These are phyloP conservation scores for Rubia peregrina DNA, from an alignment of 305 asterid genomes.

Conservation along the genomic window DNA sequence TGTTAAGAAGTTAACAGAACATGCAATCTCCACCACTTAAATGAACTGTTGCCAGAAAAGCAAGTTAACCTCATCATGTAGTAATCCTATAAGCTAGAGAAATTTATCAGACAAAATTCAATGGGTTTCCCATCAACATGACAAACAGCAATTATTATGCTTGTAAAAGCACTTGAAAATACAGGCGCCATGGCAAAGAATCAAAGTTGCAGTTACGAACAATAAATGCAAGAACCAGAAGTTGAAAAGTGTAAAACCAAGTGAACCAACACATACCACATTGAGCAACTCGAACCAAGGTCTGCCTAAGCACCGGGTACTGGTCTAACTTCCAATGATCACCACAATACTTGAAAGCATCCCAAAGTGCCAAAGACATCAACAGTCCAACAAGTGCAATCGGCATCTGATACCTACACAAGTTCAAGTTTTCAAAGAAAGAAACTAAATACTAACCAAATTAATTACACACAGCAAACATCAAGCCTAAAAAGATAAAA, in stretches of 20 bases:
- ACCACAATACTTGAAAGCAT: slow-evolving; percentile 45
- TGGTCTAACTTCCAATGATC: slow-evolving; percentile 57
- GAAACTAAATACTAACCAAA: background rate
- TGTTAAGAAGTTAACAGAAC: background rate
- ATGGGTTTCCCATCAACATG: slow-evolving; percentile 3
- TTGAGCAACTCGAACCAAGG: slow-evolving; percentile 51
- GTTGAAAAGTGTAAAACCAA: background rate
- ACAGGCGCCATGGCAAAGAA: background rate
- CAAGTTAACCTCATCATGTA: background rate
- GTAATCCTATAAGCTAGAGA: background rate
- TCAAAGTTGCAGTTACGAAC: slow-evolving; percentile 1
- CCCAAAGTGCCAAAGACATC: slow-evolving; percentile 79
- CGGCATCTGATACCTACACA: slow-evolving; percentile 73
- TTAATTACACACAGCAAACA: slow-evolving; percentile 6
- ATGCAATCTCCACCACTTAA: background rate
- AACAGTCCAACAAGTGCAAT: slow-evolving; percentile 66
- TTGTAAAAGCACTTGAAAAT: background rate
- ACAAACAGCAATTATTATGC: background rate
- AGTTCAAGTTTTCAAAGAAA: slow-evolving; percentile 1
- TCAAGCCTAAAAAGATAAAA: background rate
- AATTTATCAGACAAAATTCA: background rate
- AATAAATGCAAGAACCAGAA: slow-evolving; percentile 16
- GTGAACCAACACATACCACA: slow-evolving; percentile 53
- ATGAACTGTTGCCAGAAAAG: background rate
- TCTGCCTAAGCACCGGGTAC: slow-evolving; percentile 39